A percentile compares a stretch with the other conserved stretches of the same genome.
phyloP scores from a whole-genome alignment of 768 basidiomycete genomes.

The Suillus paluster region DNA sequence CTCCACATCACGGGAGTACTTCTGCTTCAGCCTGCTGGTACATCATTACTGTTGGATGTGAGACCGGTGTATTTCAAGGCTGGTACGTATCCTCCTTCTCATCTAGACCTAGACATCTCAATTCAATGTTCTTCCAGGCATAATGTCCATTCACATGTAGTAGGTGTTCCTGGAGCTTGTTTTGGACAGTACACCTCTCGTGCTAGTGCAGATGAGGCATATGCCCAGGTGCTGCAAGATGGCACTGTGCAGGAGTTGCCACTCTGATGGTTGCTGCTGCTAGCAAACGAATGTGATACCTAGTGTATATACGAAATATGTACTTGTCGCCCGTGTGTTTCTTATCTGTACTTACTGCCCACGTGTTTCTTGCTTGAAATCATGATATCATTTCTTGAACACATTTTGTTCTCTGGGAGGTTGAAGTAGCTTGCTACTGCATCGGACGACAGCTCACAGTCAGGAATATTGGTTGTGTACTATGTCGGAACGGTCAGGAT shows the following conservation, averaged over 20 bases:
- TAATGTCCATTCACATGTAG: not conserved
- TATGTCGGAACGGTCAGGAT: not conserved
- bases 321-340: not conserved
- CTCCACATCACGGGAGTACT: not conserved
- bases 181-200: not conserved
- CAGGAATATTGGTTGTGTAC: no score
- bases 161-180: not conserved
- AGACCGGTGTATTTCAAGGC: not conserved
- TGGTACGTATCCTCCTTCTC: not conserved
- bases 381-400: not conserved
- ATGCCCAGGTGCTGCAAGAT: not conserved
- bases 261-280: not conserved
- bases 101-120: not conserved
- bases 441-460: no score
- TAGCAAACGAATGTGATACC: not conserved
- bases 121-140: not conserved
- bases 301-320: not conserved
- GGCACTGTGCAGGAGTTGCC: not conserved
- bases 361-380: not conserved
- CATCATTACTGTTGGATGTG: not conserved
- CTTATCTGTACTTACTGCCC: not conserved
- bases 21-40: not conserved
- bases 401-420: not conserved
- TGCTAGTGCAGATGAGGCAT: not conserved
- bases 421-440: not conserved